Evolutionary conservation across 352 stramenopile genomes (phyloP), one percentile per base, ranked within the genome.

Genomic region (Phytophthora sp.): DNA sequence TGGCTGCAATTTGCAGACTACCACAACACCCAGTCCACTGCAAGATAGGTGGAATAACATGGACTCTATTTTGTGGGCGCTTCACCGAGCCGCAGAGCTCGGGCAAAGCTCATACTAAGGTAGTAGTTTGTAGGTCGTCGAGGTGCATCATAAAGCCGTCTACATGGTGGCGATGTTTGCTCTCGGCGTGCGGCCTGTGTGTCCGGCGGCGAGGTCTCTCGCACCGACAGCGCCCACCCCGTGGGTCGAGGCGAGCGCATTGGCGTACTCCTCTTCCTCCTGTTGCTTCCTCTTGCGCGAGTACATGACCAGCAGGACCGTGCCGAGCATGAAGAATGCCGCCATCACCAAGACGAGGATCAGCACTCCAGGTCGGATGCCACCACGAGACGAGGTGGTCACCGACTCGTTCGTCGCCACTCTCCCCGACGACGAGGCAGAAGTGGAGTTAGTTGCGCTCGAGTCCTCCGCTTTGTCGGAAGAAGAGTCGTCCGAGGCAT

Each of bases 141-240:
- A 13, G 30, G 18, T 4, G 18, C 4, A 39, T 10, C 44, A 0
- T 39, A 9, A 35, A 18, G 20, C 3, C 12, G 31, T 35, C 56
- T 89, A 92, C 84, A 91, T 86, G 41, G 77, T 85, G 7, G 82
- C 73, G 52, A 90, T 91, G 58, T 76, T 70, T 45, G 72, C 37
- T 73, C 85, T 87, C 39, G 82, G 82, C 11, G 84, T 93, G 17
- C 63, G 17, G 60, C 76, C 32, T 57, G 72, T 42, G 65, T 77
- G 26, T 20, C 63, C 21, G 3, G 11, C 58, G 10, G 48, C 45
- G 9, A 61, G 31, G 38, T 70, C 68, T 5, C 50, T 41, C 15
- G 68, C 66, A 24, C 51, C 46, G 20, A 60, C 58, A 17, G 23
- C 45, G 2, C 60, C 67, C 2, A 56, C 44, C 18, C 69, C 35